A percentile compares a stretch with the other conserved stretches of the same genome.
phyloP scores from a whole-genome alignment of 352 stramenopile species.

The Pythium myriotylum region DNA sequence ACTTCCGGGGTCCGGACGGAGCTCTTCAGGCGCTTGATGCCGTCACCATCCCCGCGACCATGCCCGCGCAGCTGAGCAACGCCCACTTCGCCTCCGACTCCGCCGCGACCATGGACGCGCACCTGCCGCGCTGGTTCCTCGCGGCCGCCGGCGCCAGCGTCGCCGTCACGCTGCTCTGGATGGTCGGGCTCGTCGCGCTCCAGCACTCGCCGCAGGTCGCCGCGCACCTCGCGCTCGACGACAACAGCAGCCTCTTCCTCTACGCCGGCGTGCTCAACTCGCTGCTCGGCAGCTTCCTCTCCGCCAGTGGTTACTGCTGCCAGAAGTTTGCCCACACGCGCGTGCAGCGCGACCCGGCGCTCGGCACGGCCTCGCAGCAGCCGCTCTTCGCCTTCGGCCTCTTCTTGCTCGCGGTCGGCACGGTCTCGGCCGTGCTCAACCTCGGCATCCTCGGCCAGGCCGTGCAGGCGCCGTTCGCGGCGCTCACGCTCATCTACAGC shows the following conservation, averaged over 20 bases:
- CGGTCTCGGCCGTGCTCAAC: conserved; percentile 72
- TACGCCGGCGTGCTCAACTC: conserved; percentile 79
- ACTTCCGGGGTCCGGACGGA: background rate
- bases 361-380: conserved; percentile 67
- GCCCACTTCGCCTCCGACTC: background rate
- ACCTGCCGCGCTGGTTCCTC: conserved; percentile 65
- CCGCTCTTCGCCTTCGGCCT: conserved; percentile 56
- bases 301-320: conserved; percentile 79
- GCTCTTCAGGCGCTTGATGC: conserved; percentile 3
- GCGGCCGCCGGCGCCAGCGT: conserved; percentile 41
- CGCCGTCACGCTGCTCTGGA: conserved; percentile 47
- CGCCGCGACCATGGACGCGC: background rate
- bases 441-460: conserved; percentile 74
- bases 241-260: conserved; percentile 38
- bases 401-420: conserved; percentile 64
- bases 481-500: conserved; percentile 82
- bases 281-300: conserved; percentile 74
- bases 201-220: conserved; percentile 37
- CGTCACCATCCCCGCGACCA: conserved; percentile 2
- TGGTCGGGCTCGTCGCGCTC: conserved; percentile 46
- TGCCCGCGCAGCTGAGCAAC: conserved; percentile 1
- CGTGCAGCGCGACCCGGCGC: conserved; percentile 46
- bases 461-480: conserved; percentile 77
- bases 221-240: conserved; percentile 21
- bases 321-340: conserved; percentile 74